Conservation (phyloP, 495 filamentous ascomycete genomes). For the Lasiosphaeris hirsuta region DNA sequence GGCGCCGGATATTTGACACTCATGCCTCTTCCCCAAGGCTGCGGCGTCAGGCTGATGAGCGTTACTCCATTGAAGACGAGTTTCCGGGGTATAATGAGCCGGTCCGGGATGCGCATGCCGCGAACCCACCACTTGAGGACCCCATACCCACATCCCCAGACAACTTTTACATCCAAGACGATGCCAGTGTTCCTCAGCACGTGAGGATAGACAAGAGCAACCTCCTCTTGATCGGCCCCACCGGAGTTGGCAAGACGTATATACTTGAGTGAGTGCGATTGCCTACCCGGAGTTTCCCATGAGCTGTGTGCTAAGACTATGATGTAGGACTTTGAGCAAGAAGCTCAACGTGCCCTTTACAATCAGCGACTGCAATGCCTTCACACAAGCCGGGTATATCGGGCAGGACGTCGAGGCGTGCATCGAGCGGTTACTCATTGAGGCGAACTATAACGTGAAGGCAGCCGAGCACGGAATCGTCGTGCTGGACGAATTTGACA, state of each 20-base stretch:
- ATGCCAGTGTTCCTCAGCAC: slow-evolving; percentile 50
- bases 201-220: slow-evolving; percentile 94
- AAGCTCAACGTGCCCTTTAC: slow-evolving; percentile 88
- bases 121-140: slow-evolving; percentile 23
- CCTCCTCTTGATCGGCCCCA: slow-evolving; percentile 86
- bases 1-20: slow-evolving; percentile 29
- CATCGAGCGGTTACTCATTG: slow-evolving; percentile 83
- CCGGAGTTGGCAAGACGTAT: slow-evolving; percentile 94
- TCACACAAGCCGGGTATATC: slow-evolving; percentile 96
- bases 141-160: slow-evolving; percentile 21
- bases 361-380: slow-evolving; percentile 95
- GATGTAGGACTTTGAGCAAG: slow-evolving; percentile 45
- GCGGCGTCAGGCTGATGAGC: slow-evolving; percentile 30
- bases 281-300: background rate
- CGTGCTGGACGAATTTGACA: slow-evolving; percentile 94
- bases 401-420: slow-evolving; percentile 94
- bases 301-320: slow-evolving; percentile 10
- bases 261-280: slow-evolving; percentile 64
- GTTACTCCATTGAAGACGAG: slow-evolving; percentile 59
- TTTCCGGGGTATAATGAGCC: slow-evolving; percentile 70
- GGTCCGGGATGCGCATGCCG: slow-evolving; percentile 36
- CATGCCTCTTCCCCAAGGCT: slow-evolving; percentile 20
- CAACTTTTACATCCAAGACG: slow-evolving; percentile 39
- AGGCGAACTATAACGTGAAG: slow-evolving; percentile 83
- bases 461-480: slow-evolving; percentile 90